Percentiles rank a stretch among this genome's conserved stretches.
Evolutionary conservation across 331 rosid species (phyloP).

Genomic region (Pyracantha coccinea): DNA sequence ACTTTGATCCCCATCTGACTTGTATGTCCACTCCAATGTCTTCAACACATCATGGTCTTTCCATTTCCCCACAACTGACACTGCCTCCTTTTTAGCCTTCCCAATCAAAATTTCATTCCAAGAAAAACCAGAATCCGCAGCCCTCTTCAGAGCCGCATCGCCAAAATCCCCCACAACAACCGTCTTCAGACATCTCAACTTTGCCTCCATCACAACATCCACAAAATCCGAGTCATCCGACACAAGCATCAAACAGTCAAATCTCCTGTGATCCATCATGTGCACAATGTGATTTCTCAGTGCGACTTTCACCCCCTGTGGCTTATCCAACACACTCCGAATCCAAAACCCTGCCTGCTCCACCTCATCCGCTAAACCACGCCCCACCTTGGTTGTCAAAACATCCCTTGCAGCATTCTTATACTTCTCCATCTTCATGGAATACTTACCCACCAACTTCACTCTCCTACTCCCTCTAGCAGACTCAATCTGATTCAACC

Average conservation of each 20-base stretch:
- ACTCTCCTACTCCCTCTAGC: constrained; percentile 65
- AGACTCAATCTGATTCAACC: constrained; percentile 66
- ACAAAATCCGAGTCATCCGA: constrained; percentile 69
- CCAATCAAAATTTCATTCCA: constrained; percentile 80
- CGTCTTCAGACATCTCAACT: constrained; percentile 51
- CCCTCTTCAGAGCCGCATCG: constrained; percentile 70
- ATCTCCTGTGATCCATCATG: constrained; percentile 53
- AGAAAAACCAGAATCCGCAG: constrained; percentile 54
- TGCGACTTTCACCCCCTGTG: constrained; percentile 46
- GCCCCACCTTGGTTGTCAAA: constrained; percentile 52
- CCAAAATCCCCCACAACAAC: constrained; percentile 67
- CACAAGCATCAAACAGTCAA: constrained; percentile 73
- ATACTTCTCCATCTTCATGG: constrained; percentile 81
- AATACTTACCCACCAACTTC: constrained; percentile 64
- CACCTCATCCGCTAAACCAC: constrained; percentile 56
- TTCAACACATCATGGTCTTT: constrained; percentile 61
- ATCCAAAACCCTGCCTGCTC: constrained; percentile 71
- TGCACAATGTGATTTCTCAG: constrained; percentile 50
- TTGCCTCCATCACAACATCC: constrained; percentile 63
- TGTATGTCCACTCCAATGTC: constrained; percentile 39
- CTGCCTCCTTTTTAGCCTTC: constrained; percentile 70
- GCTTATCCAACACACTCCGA: constrained; percentile 32
- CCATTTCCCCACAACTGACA: constrained; percentile 62
- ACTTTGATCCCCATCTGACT: constrained; percentile 16
- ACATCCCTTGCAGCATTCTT: constrained; percentile 42